Base-by-base conservation (phyloP, 805 yeast species). In the Yarrowia bubula region DNA sequence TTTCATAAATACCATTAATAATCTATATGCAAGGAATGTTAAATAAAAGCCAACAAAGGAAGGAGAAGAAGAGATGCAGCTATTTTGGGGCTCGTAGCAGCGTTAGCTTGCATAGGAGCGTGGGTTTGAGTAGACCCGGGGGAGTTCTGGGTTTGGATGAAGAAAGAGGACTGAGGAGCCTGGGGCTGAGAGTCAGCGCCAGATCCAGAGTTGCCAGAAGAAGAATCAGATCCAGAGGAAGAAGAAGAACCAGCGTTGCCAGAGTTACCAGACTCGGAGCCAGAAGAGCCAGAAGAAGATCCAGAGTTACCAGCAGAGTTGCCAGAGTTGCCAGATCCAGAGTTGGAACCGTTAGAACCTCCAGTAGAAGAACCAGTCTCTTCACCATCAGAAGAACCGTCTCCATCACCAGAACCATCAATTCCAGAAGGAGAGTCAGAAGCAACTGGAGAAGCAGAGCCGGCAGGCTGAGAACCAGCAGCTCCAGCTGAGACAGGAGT, bases 11-110 rank as follows among this genome's bases (percentile, higher is more conserved):
- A 48, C 8, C 11, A 50, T 50, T 35, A 18, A 50, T 35, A n/a
- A n/a, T 46, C 42, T 48, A 48, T 4, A 50, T 50, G 57, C 57
- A 37, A 32, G n/a, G 38, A 32, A 33, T 48, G 55, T 50, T 35
- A 55, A 55, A 55, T 39, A 31, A 55, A 37, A 8, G 61, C 61
- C 39, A 55, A 18, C 46, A 55, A 55, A 32, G 61, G 61, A 55
- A 55, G 61, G 46, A 55, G 13, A 6, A 41, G 43, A 41, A 55
- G 61, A 38, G 22, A 55, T 31, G 38, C 47, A 39, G 46, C 61
- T n/a, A 39, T 5, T 9, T 55, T 39, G 5, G 57, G 8, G 38
- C 17, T n/a, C 28, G 47, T 31, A 13, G 61, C 47, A 31, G 47
- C 28, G 41, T 55, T 55, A 22, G 61, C 61, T 15, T 55, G 61